Evolutionary conservation across 1,284 basidiomycete genomes (phyloP), one percentile per base, ranked within the genome.

Genomic region (Cryptococcus wingfieldii): DNA sequence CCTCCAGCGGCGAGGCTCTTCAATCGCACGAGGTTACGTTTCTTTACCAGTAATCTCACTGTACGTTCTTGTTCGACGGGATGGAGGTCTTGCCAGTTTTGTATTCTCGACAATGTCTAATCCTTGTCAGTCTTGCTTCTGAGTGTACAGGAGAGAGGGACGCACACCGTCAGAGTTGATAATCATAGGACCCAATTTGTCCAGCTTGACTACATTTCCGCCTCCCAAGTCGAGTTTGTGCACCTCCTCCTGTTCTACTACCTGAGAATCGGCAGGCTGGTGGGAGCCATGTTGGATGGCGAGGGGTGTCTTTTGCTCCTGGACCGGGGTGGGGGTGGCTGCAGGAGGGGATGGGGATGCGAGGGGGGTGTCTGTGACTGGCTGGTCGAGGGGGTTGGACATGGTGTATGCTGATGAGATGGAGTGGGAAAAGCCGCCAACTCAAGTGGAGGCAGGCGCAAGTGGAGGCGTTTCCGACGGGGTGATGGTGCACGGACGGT

Each of bases 81-180:
- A 23, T 66, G 62, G 27, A 78, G 61, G 38, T 75, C 70, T 18
- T 63, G 58, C 77, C 77, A 78, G 55, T 77, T 77, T 38, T 68
- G 66, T 50, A 78, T 77, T 2, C 77, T 62, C 6, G 75, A 77
- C 3, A 78, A 54, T 0, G 77, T 78, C 74, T 77, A 47, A 16
- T 42, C 0, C 18, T 1, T 45, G 23, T 6, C 19, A 45, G 16
- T 19, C 31, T 23, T 46, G 9, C 23, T 38, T 19, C 19, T 18
- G 37, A 38, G 23, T 18, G n/a, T 13, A 18, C 7, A 13, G 38
- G 14, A 43, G 14, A 34, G 19, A 4, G 27, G 12, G 16, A 72
- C 74, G 62, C 56, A 77, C 75, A 1, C 74, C 74, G 46, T 77
- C 75, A n/a, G 68, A 67, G 58, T 77, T 76, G 50, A 77, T 66